Evolutionary conservation across 2,329 filamentous ascomycete species (phyloP).

Genomic region (Tolypocladium inflatum): DNA sequence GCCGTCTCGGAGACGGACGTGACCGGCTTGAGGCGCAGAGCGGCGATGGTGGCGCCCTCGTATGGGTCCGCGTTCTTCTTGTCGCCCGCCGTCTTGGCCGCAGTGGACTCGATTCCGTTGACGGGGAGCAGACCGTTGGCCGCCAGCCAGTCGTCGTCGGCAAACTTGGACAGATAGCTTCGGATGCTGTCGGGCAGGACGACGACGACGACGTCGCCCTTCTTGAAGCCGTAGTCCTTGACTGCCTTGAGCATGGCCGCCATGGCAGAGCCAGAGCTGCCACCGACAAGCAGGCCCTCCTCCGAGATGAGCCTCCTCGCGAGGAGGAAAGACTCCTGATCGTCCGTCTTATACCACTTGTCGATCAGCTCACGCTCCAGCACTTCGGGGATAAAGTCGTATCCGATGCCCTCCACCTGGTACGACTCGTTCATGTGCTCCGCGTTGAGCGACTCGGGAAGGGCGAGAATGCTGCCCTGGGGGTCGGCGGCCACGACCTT

Average conservation of each 20-base stretch:
- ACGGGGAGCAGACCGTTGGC: slow-evolving; percentile 84
- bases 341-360: slow-evolving; percentile 97
- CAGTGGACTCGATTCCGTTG: slow-evolving; percentile 38
- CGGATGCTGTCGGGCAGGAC: slow-evolving; percentile 92
- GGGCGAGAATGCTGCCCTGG: slow-evolving; percentile 79
- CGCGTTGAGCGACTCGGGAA: slow-evolving; percentile 72
- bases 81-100: slow-evolving; percentile 23
- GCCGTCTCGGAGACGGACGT: slow-evolving; percentile 68
- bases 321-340: slow-evolving; percentile 81
- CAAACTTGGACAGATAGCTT: slow-evolving; percentile 96
- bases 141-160: slow-evolving; percentile 96
- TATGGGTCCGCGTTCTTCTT: slow-evolving; percentile 55
- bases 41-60: slow-evolving; percentile 66
- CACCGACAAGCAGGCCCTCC: slow-evolving; percentile 87
- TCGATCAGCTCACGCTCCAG: slow-evolving; percentile 72
- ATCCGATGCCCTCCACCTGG: slow-evolving; percentile 98
- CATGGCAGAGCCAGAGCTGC: slow-evolving; percentile 88
- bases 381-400: slow-evolving; percentile 96
- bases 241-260: slow-evolving; percentile 69
- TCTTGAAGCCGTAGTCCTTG: slow-evolving; percentile 65
- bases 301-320: slow-evolving; percentile 87
- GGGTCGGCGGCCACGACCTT: slow-evolving; percentile 92
- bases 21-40: slow-evolving; percentile 85
- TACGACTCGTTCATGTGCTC: slow-evolving; percentile 75
- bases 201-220: slow-evolving; percentile 83